Base-by-base conservation (phyloP, 2,329 filamentous ascomycete genomes). In the Metarhizium robertsii region DNA sequence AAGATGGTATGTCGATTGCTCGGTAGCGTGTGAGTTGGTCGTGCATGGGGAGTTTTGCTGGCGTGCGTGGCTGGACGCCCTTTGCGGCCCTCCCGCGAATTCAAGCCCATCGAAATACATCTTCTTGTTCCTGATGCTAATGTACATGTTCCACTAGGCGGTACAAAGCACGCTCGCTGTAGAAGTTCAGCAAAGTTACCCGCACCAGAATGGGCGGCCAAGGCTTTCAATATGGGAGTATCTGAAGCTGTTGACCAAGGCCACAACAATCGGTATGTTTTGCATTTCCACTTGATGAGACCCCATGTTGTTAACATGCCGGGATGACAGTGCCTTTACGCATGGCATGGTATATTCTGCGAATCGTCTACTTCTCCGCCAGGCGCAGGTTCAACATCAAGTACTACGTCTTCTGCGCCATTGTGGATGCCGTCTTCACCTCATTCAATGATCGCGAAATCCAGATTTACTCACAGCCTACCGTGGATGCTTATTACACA, bases 361-460 rank as follows among this genome's bases (percentile, higher is more conserved):
- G 53, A 10, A 32, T 47, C 14, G 18, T 47, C 2, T n/a, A 56
- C 62, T 59, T 53, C 58, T 62, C 46, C n/a, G 53, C 25, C 13
- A 52, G 43, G 20, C 57, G 64, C 11, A 29, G 30, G 8, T 16
- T 55, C 42, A 56, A 60, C 45, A 40, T 52, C 25, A 52, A 53
- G 16, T 54, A 57, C 51, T 52, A 58, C 50, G 51, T 59, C 14
- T 29, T 59, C 2, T 61, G 59, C 55, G 62, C 63, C 38, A 16
- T 50, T 4, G 48, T 61, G 7, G 55, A 59, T 13, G 53, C 62
- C 14, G 45, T 56, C 6, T 58, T 66, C 25, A 52, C 48, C n/a
- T 58, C 54, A 13, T 57, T 66, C 38, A 60, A 57, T 1, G 59
- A 57, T 45, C 61, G 60, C 14, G 58, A 67, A 38, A 52, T 65